A percentile compares a stretch with the other conserved stretches of the same genome.
These are phyloP conservation scores for Stylosanthes scabra DNA, from an alignment of 331 rosid genomes.

Conservation along the genomic window DNA sequence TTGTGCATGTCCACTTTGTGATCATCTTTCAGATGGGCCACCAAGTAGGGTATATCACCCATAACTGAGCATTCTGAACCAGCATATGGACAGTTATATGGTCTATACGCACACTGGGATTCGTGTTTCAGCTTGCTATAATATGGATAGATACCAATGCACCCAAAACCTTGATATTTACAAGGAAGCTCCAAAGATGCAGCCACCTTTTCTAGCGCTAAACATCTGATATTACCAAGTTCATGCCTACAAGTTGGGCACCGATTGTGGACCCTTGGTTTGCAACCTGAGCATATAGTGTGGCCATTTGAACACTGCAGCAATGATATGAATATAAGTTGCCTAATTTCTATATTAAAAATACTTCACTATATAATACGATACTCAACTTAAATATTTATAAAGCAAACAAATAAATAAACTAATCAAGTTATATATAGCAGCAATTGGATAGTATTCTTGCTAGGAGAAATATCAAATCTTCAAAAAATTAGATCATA, in stretches of 20 bases:
- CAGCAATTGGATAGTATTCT: background rate
- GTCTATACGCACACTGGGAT: constrained; percentile 74
- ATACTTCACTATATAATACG: background rate
- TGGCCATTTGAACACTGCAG: constrained; percentile 96
- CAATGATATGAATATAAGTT: constrained; percentile 2
- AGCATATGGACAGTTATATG: constrained; percentile 91
- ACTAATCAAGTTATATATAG: background rate
- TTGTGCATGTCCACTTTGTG: constrained; percentile 97
- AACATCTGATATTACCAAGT: constrained; percentile 91
- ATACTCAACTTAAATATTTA: background rate
- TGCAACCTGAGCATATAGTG: constrained; percentile 88
- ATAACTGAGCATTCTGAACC: constrained; percentile 80
- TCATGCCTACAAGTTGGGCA: constrained; percentile 94
- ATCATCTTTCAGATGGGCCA: constrained; percentile 80
- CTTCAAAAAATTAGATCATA: constrained; percentile 16
- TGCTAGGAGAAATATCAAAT: background rate
- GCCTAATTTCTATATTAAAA: background rate
- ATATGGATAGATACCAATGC: constrained; percentile 83
- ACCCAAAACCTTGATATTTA: constrained; percentile 81
- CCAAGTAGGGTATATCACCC: constrained; percentile 83
- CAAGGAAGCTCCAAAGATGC: constrained; percentile 91
- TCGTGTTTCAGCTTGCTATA: constrained; percentile 88
- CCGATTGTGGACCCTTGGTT: constrained; percentile 88
- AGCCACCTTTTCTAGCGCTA: constrained; percentile 93
- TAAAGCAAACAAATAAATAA: background rate